These are phyloP conservation scores for Hyphodiscus hymeniophilus DNA, from an alignment of 495 filamentous ascomycete species.

Conservation along the genomic window DNA sequence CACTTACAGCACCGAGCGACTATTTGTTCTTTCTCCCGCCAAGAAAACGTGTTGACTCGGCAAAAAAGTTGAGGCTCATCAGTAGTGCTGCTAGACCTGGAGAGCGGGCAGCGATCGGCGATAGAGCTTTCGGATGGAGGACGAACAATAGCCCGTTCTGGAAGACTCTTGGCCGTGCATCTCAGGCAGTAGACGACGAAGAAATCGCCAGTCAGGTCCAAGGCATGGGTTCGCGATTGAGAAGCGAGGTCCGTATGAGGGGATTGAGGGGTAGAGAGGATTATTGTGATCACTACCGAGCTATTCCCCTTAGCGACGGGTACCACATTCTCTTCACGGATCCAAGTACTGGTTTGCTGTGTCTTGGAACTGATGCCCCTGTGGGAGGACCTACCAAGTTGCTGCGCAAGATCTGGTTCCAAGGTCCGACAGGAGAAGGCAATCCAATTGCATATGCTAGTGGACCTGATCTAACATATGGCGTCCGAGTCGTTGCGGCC, in stretches of 20 bases:
- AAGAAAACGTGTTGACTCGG: slow-evolving; percentile 40
- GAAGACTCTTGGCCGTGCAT: slow-evolving; percentile 5
- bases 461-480: slow-evolving; percentile 51
- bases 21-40: slow-evolving; percentile 59
- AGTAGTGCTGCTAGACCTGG: slow-evolving; percentile 33
- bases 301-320: slow-evolving; percentile 62
- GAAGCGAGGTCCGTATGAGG: not conserved
- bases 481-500: slow-evolving; percentile 53
- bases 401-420: slow-evolving; percentile 37
- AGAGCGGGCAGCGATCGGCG: slow-evolving; percentile 17
- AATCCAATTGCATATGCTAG: slow-evolving; percentile 46
- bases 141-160: slow-evolving; percentile 16
- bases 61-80: slow-evolving; percentile 57
- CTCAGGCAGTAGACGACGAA: not conserved
- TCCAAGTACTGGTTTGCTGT: slow-evolving; percentile 49
- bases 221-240: not conserved
- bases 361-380: slow-evolving; percentile 59
- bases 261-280: slow-evolving; percentile 11
- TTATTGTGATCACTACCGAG: slow-evolving; percentile 54
- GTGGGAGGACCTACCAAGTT: slow-evolving; percentile 30
- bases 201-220: not conserved
- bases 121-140: slow-evolving; percentile 19
- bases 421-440: slow-evolving; percentile 25
- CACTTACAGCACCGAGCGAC: slow-evolving; percentile 58
- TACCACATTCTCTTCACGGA: slow-evolving; percentile 65